Base-by-base conservation (phyloP, 2,329 filamentous ascomycete species). In the Hypoxylon sp. region DNA sequence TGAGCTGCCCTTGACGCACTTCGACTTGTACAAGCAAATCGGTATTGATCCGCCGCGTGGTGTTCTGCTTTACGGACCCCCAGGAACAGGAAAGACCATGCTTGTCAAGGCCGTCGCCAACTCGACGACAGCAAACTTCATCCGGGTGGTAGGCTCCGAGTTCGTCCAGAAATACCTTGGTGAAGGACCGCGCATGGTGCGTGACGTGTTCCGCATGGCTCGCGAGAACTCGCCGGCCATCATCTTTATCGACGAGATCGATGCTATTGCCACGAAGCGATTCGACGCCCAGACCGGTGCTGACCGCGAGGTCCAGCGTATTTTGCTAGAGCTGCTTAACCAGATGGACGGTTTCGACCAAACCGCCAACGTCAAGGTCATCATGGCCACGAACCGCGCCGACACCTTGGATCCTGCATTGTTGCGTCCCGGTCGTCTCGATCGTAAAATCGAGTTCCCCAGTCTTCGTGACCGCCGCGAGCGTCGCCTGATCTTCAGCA, bases 341-440 rank as follows among this genome's bases (percentile, higher is more conserved):
- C 94, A 99, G 76, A 99, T 99, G 94, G 94, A 99, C 71, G 94
- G 94, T 61, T 99, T 99, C 78, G 94, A 99, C 73, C 94, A 99
- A 75, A 96, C 91, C 0, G 90, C 91, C 71, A 99, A 99, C 74
- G 94, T 99, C 75, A 99, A 99, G 79, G 94, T 99, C 71, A 99
- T 99, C 77, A 99, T 99, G 94, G 94, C 94, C 62, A 99, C 94
- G 63, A 99, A 99, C 79, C 89, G 94, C 71, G 93, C 94, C 61
- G 94, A 97, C 73, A 99, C 94, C 5, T 82, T 99, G 60, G 94
- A 99, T 71, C 94, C 94, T 11, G 94, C 94, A 30, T 82, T 99
- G 56, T 84, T 99, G 55, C 91, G 94, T 66, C 94, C 94, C 21
- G 94, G 94, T 62, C 91, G 94, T 78, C 81, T 99, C 51, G 94